Evolutionary conservation across 371 early-diverging fungal species (phyloP).

Genomic region (Apophysomyces ossiformis): DNA sequence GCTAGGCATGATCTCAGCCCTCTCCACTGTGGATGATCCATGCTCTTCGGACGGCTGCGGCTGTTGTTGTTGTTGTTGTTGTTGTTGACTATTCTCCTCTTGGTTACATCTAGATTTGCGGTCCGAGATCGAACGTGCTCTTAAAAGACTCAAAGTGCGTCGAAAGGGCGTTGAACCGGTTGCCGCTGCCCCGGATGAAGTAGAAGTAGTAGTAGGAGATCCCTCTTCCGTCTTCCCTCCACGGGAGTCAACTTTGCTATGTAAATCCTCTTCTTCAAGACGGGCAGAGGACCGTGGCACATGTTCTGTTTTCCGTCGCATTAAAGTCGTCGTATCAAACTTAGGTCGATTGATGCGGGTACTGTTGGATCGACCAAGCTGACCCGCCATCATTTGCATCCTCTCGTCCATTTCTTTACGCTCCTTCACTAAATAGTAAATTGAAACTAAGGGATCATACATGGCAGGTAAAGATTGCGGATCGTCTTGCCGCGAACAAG

Average conservation of each 20-base stretch:
- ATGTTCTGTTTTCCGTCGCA: constrained; percentile 27
- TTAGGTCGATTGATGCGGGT: constrained; percentile 12
- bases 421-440: constrained; percentile 89
- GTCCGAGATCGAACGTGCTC: constrained; percentile 15
- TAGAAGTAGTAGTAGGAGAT: neutral
- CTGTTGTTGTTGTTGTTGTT: no score
- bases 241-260: constrained; percentile 1
- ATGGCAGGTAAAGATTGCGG: constrained; percentile 47
- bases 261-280: constrained; percentile 28
- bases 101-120: no score
- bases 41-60: neutral
- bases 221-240: neutral
- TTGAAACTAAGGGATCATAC: constrained; percentile 77
- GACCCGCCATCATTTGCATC: constrained; percentile 22
- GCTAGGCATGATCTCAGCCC: constrained; percentile 17
- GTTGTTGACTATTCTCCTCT: no score
- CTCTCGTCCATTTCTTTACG: constrained; percentile 29
- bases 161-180: neutral
- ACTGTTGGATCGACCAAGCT: constrained; percentile 26
- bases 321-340: neutral
- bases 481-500: constrained; percentile 28
- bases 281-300: neutral
- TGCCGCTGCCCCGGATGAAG: neutral
- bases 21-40: constrained; percentile 5
- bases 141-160: neutral